Conservation (phyloP, 2,329 filamentous ascomycete species). For the Fusarium incarnatum region DNA sequence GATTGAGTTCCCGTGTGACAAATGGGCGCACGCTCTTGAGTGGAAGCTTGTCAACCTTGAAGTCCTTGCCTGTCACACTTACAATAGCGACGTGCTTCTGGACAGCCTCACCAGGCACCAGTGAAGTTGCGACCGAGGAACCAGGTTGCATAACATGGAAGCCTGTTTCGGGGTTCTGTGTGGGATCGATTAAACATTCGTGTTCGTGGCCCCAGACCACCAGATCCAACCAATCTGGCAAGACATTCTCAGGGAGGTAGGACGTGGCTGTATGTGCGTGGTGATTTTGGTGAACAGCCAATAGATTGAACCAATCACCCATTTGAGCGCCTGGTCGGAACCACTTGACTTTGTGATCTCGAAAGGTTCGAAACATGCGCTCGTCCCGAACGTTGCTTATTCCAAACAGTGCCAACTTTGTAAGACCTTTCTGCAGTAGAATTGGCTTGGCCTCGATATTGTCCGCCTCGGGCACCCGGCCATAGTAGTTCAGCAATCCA, state of each 20-base stretch:
- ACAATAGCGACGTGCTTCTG: slow-evolving; percentile 91
- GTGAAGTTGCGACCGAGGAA: slow-evolving; percentile 93
- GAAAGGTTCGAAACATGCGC: slow-evolving; percentile 90
- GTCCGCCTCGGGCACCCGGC: slow-evolving; percentile 92
- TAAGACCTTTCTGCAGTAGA: slow-evolving; percentile 90
- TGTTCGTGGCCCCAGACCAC: slow-evolving; percentile 98
- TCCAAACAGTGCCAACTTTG: slow-evolving; percentile 92
- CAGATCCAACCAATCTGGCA: slow-evolving; percentile 91
- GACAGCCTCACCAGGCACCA: slow-evolving; percentile 89
- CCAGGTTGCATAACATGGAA: slow-evolving; percentile 98
- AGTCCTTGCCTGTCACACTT: slow-evolving; percentile 84
- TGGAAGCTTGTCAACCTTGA: slow-evolving; percentile 81
- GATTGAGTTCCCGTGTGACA: slow-evolving; percentile 82
- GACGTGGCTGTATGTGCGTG: slow-evolving; percentile 90
- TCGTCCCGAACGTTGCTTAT: slow-evolving; percentile 97
- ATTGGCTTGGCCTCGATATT: slow-evolving; percentile 94
- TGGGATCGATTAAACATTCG: slow-evolving; percentile 90
- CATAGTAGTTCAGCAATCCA: slow-evolving; percentile 95
- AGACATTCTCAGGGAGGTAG: slow-evolving; percentile 93
- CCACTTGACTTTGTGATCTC: slow-evolving; percentile 94
- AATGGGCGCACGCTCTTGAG: slow-evolving; percentile 93
- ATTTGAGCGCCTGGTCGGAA: slow-evolving; percentile 84
- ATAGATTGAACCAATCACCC: slow-evolving; percentile 93
- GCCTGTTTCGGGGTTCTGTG: slow-evolving; percentile 83
- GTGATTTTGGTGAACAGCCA: slow-evolving; percentile 97